Base-by-base conservation (phyloP, 2,329 filamentous ascomycete genomes). In the Pseudocercospora fijiensis region DNA sequence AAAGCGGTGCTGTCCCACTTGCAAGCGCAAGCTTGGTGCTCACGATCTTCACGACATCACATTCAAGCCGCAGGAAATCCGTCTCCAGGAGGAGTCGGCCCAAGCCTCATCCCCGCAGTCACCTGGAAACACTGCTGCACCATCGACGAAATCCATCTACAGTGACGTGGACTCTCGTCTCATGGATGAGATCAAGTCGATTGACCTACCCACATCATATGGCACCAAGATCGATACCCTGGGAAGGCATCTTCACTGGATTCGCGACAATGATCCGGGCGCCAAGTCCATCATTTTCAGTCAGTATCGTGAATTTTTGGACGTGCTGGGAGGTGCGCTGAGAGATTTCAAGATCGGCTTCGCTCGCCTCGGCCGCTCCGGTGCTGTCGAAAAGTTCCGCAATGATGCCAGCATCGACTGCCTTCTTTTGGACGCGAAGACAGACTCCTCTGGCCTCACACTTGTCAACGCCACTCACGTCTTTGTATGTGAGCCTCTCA, bases 241-340 rank as follows among this genome's bases (percentile, higher is more conserved):
- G 11, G 77, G 78, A 27, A 85, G 91, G 2, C 95, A 98, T 75
- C 78, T 98, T 2, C 78, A 96, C 16, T 97, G 91, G 91, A 82
- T 98, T 20, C 87, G 94, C 2, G 83, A 90, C 69, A 86, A 90
- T 55, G 92, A 97, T 69, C 91, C 92, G 0, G 92, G 92, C 0
- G 87, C 92, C 9, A 98, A 98, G 75, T 90, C 91, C 0, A 90
- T 99, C 74, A 84, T 98, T n/a, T 99, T 96, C 76, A 96, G 91
- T 1, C 94, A 98, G 78, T 95, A 92, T 76, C 85, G 85, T 61
- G 89, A 91, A 60, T 98, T 97, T 70, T 81, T 98, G 1, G 80
- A 84, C 0, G 87, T 96, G 6, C 82, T 98, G 0, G 83, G 83
- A 8, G 82, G 82, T 9, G 94, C 92, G 0, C 88, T 98, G 57